Percentiles rank a stretch among this genome's conserved stretches.
Conservation (phyloP, 805 yeast genomes). For the Myxozyma kluyveri region DNA sequence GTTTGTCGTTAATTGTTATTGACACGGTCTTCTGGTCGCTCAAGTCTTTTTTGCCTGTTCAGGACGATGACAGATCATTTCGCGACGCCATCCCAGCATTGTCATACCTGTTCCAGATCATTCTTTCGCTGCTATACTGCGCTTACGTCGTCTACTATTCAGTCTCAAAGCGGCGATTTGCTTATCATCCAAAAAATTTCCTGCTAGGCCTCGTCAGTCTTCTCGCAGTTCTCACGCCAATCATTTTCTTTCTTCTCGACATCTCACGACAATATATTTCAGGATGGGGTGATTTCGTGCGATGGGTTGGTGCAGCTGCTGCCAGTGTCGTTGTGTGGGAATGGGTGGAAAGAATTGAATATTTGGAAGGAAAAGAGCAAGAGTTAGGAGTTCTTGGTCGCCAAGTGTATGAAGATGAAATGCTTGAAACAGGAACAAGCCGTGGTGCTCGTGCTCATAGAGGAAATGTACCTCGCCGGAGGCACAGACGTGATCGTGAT, state of each 20-base stretch:
- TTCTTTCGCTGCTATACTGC: slow-evolving; percentile 38
- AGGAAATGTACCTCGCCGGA: slow-evolving; percentile 1
- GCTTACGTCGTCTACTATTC: slow-evolving; percentile 43
- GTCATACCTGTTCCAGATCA: slow-evolving; percentile 37
- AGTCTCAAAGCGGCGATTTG: slow-evolving; percentile 43
- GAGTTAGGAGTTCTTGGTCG: slow-evolving; percentile 62
- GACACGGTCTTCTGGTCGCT: slow-evolving; percentile 35
- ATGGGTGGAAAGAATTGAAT: slow-evolving; percentile 57
- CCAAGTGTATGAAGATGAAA: slow-evolving; percentile 49
- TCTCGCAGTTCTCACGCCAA: slow-evolving; percentile 42
- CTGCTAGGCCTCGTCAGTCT: slow-evolving; percentile 50
- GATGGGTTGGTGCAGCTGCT: slow-evolving; percentile 50
- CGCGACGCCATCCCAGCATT: slow-evolving; percentile 37
- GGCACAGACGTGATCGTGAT: background rate
- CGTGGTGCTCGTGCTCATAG: slow-evolving; percentile 24
- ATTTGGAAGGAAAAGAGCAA: slow-evolving; percentile 51
- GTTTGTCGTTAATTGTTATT: slow-evolving; percentile 38
- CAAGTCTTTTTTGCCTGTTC: slow-evolving; percentile 23
- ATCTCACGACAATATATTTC: slow-evolving; percentile 43
- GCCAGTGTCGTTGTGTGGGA: slow-evolving; percentile 61
- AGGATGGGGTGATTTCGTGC: slow-evolving; percentile 50
- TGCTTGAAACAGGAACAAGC: slow-evolving; percentile 30
- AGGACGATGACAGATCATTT: slow-evolving; percentile 33
- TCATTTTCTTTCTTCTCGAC: slow-evolving; percentile 42
- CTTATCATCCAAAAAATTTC: slow-evolving; percentile 48